These are phyloP conservation scores for Psidium guajava DNA, from an alignment of 345 rosid species.

Conservation along the genomic window DNA sequence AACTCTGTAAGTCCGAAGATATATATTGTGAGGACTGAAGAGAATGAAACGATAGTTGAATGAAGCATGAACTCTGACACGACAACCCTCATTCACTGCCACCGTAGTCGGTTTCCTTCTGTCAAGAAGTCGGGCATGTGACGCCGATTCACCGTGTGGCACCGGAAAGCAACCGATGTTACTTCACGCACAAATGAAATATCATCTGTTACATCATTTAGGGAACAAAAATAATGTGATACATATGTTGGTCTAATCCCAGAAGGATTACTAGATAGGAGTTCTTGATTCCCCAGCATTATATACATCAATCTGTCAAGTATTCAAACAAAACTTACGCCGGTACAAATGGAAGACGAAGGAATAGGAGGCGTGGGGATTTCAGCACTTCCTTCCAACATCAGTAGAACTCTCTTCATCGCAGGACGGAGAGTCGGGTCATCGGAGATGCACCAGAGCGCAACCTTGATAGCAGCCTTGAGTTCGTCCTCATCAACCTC, in stretches of 20 bases:
- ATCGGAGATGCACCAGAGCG: slow-evolving; percentile 9
- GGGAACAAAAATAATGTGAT: not conserved
- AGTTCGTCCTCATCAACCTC: slow-evolving; percentile 4
- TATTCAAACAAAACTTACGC: not conserved
- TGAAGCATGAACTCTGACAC: no score
- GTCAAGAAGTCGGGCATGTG: not conserved
- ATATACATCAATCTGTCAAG: not conserved
- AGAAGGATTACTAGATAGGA: not conserved
- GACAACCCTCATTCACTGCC: no score
- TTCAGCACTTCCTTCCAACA: slow-evolving; percentile 9
- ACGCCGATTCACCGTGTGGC: not conserved
- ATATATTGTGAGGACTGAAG: not conserved
- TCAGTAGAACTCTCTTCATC: slow-evolving; percentile 1
- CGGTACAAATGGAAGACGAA: not conserved
- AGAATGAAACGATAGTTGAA: not conserved
- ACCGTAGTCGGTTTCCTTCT: not conserved
- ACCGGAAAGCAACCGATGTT: not conserved
- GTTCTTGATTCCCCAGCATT: not conserved
- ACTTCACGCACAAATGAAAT: not conserved
- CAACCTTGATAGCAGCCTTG: slow-evolving; percentile 2
- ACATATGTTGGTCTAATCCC: not conserved
- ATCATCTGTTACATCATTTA: not conserved
- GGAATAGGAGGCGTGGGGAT: slow-evolving; percentile 1
- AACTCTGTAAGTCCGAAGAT: not conserved
- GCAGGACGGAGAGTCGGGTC: slow-evolving; percentile 11